phyloP scores from a whole-genome alignment of 208 protist species.

The Leishmania lainsoni region DNA sequence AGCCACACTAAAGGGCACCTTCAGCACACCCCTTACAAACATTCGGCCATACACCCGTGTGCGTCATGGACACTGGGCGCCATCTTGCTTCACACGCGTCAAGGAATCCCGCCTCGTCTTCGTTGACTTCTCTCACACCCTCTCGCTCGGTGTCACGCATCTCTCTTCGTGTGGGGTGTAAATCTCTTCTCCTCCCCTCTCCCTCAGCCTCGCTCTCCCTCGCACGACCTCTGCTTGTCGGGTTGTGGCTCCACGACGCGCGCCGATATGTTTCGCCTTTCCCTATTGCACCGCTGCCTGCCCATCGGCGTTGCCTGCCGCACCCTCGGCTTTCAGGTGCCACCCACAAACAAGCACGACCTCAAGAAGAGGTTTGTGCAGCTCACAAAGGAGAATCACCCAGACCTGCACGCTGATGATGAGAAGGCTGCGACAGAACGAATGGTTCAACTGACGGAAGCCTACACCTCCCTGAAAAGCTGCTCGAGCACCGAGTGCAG shows the following conservation, averaged over 20 bases:
- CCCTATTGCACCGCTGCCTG: conserved; percentile 37
- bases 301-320: conserved; percentile 61
- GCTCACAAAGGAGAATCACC: conserved; percentile 75
- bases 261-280: conserved; percentile 39
- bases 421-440: conserved; percentile 40
- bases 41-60: not conserved
- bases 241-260: not conserved
- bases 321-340: conserved; percentile 57
- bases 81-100: not conserved
- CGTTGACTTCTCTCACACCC: too few species aligned
- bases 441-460: conserved; percentile 73
- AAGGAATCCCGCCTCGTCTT: not conserved
- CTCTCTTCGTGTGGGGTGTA: not conserved
- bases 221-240: not conserved
- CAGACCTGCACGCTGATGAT: conserved; percentile 53
- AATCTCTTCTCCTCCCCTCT: too few species aligned
- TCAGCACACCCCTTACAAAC: not conserved
- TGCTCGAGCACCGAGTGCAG: conserved; percentile 55
- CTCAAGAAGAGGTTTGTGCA: conserved; percentile 75
- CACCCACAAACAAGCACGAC: conserved; percentile 52
- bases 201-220: too few species aligned
- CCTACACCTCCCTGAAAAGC: conserved; percentile 66
- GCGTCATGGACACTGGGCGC: not conserved
- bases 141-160: not conserved
- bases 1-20: not conserved